Conservation (phyloP, 441 rosid species). For the Pelargonium fulgidum region DNA sequence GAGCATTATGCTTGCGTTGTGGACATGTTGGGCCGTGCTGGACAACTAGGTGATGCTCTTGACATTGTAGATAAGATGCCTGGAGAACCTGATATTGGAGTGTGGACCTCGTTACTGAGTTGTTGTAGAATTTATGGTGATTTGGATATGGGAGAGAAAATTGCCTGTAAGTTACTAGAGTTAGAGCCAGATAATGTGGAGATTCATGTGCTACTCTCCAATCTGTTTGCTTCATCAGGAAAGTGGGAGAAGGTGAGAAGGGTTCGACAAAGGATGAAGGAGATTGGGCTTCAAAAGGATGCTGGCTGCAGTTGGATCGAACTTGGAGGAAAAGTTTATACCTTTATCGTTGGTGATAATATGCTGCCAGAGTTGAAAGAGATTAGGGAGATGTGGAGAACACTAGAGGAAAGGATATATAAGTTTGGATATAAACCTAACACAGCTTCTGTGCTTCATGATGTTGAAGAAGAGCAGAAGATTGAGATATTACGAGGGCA, state of each 20-base stretch:
- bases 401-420: constrained; percentile 28
- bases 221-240: constrained; percentile 35
- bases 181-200: constrained; percentile 39
- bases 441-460: constrained; percentile 39
- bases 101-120: constrained; percentile 42
- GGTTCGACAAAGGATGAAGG: constrained; percentile 31
- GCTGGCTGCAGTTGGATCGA: constrained; percentile 45
- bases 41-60: constrained; percentile 35
- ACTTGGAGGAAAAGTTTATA: constrained; percentile 32
- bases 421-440: constrained; percentile 43
- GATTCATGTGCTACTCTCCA: constrained; percentile 39
- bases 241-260: constrained; percentile 37
- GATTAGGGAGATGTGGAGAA: constrained; percentile 31
- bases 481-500: constrained; percentile 32
- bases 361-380: constrained; percentile 20
- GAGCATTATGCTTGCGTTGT: constrained; percentile 49
- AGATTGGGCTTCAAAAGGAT: constrained; percentile 31
- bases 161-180: constrained; percentile 31
- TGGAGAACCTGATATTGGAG: constrained; percentile 32
- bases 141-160: constrained; percentile 36
- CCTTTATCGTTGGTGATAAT: constrained; percentile 33
- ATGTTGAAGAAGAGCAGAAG: constrained; percentile 37
- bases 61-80: constrained; percentile 32
- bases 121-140: constrained; percentile 38
- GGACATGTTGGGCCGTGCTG: constrained; percentile 50